These are phyloP conservation scores for Garcia nutans DNA, from an alignment of 345 rosid genomes.

Conservation along the genomic window DNA sequence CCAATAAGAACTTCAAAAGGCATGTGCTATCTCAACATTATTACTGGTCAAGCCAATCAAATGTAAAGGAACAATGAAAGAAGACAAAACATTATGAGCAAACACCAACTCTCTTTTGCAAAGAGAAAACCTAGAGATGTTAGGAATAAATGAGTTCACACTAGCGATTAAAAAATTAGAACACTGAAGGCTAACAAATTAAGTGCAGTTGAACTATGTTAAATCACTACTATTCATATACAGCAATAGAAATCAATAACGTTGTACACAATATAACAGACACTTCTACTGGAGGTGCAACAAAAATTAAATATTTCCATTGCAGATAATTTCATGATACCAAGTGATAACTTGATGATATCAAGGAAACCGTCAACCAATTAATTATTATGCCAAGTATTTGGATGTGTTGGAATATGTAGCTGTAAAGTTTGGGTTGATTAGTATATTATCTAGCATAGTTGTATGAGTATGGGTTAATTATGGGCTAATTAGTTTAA, in stretches of 20 bases:
- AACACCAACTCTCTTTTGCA: background rate
- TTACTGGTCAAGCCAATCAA: background rate
- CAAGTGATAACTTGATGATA: background rate
- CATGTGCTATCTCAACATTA: background rate
- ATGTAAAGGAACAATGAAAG: background rate
- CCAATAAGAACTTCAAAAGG: background rate
- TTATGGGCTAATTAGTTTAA: too few species aligned
- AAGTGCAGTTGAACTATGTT: background rate
- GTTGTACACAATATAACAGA: background rate
- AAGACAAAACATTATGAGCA: background rate
- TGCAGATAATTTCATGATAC: background rate
- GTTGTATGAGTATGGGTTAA: too few species aligned
- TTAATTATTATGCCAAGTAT: background rate
- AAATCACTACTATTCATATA: background rate
- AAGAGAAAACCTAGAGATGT: background rate
- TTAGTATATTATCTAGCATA: too few species aligned
- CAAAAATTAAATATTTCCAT: background rate
- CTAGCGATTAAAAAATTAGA: background rate
- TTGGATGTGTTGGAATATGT: too few species aligned
- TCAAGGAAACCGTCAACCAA: background rate
- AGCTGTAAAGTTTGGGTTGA: too few species aligned
- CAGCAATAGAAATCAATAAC: background rate
- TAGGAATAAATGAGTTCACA: background rate
- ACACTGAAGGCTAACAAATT: background rate
- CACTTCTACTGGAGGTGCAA: background rate